These are phyloP conservation scores for Peronosclerospora sorghi DNA, from an alignment of 352 stramenopile genomes.

Conservation along the genomic window DNA sequence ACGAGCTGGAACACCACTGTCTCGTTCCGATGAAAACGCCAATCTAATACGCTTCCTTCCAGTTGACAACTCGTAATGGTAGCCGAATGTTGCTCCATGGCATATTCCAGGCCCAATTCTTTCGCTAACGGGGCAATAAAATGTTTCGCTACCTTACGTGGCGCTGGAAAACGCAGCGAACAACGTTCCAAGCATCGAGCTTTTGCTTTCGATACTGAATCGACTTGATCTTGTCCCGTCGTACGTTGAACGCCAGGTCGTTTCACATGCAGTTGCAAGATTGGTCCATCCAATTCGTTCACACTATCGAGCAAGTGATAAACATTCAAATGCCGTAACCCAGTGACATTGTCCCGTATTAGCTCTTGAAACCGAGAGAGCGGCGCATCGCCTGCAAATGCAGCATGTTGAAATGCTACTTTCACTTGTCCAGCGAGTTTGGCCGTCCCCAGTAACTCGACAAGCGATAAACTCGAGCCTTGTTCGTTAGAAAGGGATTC, in stretches of 20 bases:
- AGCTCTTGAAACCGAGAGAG: constrained; percentile 27
- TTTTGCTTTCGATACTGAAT: constrained; percentile 8
- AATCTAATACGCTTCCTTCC: constrained; percentile 11
- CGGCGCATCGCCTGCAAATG: constrained; percentile 12
- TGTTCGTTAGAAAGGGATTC: not conserved
- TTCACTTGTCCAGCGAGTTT: constrained; percentile 18
- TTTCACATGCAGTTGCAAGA: constrained; percentile 5
- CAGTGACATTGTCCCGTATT: constrained; percentile 13
- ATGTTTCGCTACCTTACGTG: constrained; percentile 6
- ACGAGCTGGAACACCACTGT: constrained; percentile 30
- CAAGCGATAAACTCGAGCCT: not conserved
- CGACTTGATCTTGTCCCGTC: constrained; percentile 5
- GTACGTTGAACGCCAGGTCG: not conserved
- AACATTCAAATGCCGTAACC: constrained; percentile 19
- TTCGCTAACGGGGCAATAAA: constrained; percentile 18
- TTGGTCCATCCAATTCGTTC: constrained; percentile 4
- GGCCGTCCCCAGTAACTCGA: constrained; percentile 22
- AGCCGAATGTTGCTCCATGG: constrained; percentile 7
- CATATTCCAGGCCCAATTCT: constrained; percentile 19
- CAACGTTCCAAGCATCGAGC: constrained; percentile 8
- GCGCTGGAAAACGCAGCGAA: constrained; percentile 21
- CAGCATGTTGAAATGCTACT: constrained; percentile 8
- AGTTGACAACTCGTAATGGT: constrained; percentile 12
- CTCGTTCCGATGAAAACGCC: constrained; percentile 32
- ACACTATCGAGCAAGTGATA: constrained; percentile 16